Base-by-base conservation (phyloP, 257 asterid species). In the Thymus mandschuricus region DNA sequence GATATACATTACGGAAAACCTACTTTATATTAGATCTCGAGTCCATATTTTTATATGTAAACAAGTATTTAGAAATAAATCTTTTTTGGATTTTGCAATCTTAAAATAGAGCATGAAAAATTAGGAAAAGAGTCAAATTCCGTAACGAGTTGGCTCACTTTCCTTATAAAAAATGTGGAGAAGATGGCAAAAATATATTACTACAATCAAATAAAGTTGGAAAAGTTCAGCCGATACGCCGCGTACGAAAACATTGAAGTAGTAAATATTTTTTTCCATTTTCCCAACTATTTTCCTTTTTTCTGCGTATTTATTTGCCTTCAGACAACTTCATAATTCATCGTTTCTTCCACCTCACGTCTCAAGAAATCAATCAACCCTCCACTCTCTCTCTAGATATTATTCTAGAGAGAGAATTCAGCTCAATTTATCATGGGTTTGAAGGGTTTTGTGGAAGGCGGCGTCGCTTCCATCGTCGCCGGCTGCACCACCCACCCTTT, bases 401-500 rank as follows among this genome's bases (percentile, higher is more conserved):
- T 21, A 9, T 11, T 45, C 10, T 8, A 45, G 50, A 1, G 50
- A 45, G 15, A 45, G 51, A 10, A 45, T 0, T 30, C 10, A 7
- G 10, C 12, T 44, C 0, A 12, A 10, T 6, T 3, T 33, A 5
- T 15, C 21, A 64, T 64, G 69, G 77, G 77, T 43, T 5, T 72
- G 34, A 88, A 88, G 60, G 86, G 86, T 12, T 88, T 88, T 68
- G 81, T 54, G 1, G 91, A 88, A 75, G 94, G 95, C 28, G 91
- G 95, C 3, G 28, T 85, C 31, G 89, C 95, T 60, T 85, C 89
- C 9, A 80, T 84, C 40, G 89, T 87, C 6, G 94, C 95, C 15
- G 95, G 95, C 3, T 88, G 95, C 76, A 60, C 73, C 34, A 86
- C 94, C 0, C 94, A 87, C 71, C 94, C 91, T 0, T 49, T 87